Percentiles rank a stretch among this genome's conserved stretches.
Evolutionary conservation across 495 filamentous ascomycete genomes (phyloP).

Genomic region (Chaetomidium leptoderma): DNA sequence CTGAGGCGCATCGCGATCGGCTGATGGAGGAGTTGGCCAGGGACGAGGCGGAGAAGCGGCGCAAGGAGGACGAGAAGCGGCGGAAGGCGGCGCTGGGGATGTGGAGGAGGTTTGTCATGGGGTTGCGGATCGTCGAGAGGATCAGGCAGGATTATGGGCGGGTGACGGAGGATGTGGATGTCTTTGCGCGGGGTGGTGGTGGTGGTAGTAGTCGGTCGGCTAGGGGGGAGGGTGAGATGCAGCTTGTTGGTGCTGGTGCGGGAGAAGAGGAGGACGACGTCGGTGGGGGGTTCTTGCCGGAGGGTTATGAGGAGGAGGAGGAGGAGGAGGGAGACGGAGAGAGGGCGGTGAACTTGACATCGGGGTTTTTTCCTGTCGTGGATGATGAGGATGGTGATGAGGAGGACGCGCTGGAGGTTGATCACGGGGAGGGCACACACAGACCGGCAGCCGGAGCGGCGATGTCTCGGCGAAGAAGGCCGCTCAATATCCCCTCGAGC

Average conservation of each 20-base stretch:
- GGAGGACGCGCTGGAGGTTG: conserved; percentile 29
- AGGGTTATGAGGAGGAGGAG: conserved; percentile 46
- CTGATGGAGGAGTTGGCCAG: conserved; percentile 77
- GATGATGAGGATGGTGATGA: conserved; percentile 36
- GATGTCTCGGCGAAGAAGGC: conserved; percentile 26
- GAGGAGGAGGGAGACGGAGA: conserved; percentile 35
- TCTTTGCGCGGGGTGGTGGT: conserved; percentile 33
- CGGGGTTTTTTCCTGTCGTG: conserved; percentile 39
- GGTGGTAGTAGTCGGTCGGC: no score
- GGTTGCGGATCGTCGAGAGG: conserved; percentile 73
- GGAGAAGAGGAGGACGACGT: conserved; percentile 40
- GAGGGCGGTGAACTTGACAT: conserved; percentile 28
- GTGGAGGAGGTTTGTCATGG: conserved; percentile 86
- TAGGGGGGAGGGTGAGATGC: conserved; percentile 18
- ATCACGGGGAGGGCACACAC: conserved; percentile 26
- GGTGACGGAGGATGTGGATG: conserved; percentile 38
- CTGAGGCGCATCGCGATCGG: conserved; percentile 66
- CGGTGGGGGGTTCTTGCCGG: conserved; percentile 54
- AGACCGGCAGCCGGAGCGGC: neutral
- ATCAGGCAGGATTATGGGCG: conserved; percentile 76
- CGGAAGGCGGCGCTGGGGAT: conserved; percentile 66
- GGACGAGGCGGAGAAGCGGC: conserved; percentile 72
- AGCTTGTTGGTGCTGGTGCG: conserved; percentile 20
- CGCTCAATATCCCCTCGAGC: conserved; percentile 15
- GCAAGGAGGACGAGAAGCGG: conserved; percentile 78